Percentiles rank a stretch among this genome's conserved stretches.
These are phyloP conservation scores for Zygnema circumcarinatum DNA, from an alignment of 139 green algal genomes.

Conservation along the genomic window DNA sequence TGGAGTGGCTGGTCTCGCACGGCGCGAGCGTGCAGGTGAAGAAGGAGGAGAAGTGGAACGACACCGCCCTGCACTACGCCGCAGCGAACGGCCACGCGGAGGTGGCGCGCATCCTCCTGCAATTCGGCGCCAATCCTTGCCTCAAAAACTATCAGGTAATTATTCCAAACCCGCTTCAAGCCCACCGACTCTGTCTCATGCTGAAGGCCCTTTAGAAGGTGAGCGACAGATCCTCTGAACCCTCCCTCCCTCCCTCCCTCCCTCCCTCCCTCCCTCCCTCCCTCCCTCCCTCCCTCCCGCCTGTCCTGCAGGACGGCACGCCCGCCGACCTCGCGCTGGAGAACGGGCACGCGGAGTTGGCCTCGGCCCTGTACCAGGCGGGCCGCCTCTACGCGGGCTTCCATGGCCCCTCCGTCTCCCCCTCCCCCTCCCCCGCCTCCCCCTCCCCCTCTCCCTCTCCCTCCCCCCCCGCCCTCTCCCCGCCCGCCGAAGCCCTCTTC, in stretches of 20 bases:
- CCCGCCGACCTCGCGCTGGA: slow-evolving; percentile 19
- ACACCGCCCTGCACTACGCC: slow-evolving; percentile 44
- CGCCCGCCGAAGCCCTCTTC: too few relatives aligned
- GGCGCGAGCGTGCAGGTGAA: slow-evolving; percentile 2
- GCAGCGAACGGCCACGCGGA: slow-evolving; percentile 42
- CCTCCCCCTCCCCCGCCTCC: too few relatives aligned
- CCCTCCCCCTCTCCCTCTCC: too few relatives aligned
- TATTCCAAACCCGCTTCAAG: too few relatives aligned
- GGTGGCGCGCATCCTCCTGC: slow-evolving; percentile 8
- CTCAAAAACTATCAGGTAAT: slow-evolving; percentile 13
- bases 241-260: too few relatives aligned
- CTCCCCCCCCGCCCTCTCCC: too few relatives aligned
- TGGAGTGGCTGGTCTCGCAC: slow-evolving; percentile 31
- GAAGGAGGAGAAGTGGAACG: slow-evolving; percentile 43
- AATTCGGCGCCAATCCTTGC: slow-evolving; percentile 20
- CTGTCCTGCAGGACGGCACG: slow-evolving; percentile 1
- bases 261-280: too few relatives aligned
- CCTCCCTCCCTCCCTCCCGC: too few relatives aligned
- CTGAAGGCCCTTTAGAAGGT: too few relatives aligned
- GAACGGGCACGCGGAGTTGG: slow-evolving; percentile 7
- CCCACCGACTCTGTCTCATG: too few relatives aligned
- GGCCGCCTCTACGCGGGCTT: neutral
- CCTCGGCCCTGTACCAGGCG: neutral
- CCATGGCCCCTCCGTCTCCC: neutral
- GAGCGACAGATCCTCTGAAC: too few relatives aligned